Evolutionary conservation across 345 rosid species (phyloP), one percentile per base, ranked within the genome.

Genomic region (Rubroshorea leprosula): DNA sequence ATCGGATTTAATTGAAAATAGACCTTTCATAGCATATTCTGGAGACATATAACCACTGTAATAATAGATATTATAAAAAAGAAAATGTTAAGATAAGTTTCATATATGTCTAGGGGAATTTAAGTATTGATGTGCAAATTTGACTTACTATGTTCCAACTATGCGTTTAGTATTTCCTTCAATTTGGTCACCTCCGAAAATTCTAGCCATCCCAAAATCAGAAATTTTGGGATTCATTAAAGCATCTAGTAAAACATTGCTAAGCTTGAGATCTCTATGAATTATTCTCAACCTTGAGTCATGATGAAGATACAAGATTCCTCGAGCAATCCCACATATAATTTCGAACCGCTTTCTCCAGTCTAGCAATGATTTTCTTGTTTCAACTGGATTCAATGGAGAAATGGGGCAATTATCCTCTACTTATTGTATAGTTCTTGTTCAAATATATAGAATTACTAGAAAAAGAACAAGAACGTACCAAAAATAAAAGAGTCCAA

Each of bases 401-500:
- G 18, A 13, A 44, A 29, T 29, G 35, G 35, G 4, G 4, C 9
- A 4, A 29, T 29, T 29, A 9, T 29, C 5, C 5, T 18, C 23
- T 19, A 3, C 25, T 24, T 18, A 23, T 23, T 22, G 8, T 50
- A 23, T 5, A 50, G 14, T 44, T 44, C 14, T 10, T 14, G 7
- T 6, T 35, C 52, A 21, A 21, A 22, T 21, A 24, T 8, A 50
- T 21, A 4, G 22, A 14, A 21, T 50, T 14, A 21, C 9, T 14
- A 23, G 22, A 49, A 9, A 7, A 13, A 6, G 13, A 22, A 49
- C 24, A 23, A 12, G 29, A 22, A 23, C 21, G 25, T 62, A 78
- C 82, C 77, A 57, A 78, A 72, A 14, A 78, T 52, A 60, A 65
- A 63, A 2, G 70, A 22, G 45, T 78, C 82, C 56, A 78, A 63